Base-by-base conservation (phyloP, 2,329 filamentous ascomycete genomes). In the Pleurostoma richardsiae region DNA sequence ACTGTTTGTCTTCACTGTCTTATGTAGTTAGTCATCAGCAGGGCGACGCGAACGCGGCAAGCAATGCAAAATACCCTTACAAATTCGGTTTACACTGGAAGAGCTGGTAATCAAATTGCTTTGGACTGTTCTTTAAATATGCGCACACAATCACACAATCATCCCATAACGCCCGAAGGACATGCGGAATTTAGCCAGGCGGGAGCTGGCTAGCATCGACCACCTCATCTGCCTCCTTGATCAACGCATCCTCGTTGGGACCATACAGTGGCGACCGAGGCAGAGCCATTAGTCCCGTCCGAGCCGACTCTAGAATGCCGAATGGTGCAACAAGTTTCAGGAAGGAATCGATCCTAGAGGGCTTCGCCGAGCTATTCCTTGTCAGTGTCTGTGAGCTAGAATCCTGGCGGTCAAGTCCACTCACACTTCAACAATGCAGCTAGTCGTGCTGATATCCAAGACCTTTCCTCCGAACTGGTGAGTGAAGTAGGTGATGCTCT, bases 401-500 rank as follows among this genome's bases (percentile, higher is more conserved):
- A 30, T 19, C 6, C 8, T 10, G 27, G 29, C 19, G 26, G 8
- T 5, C 10, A 30, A 39, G 5, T 4, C n/a, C 27, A 80, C 87
- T 79, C 80, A 92, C 88, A 99, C 70, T 71, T 99, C 94, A 50
- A 99, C 91, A 67, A 97, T 97, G 71, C 94, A 97, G 73, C 95
- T 97, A 71, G 89, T 96, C 45, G 89, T 96, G 76, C 90, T 96
- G 59, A 99, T 97, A 68, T 99, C 94, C 59, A 99, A 70, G 29
- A 99, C 88, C 74, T 99, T 99, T 54, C 94, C 94, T 48, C 91
- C 91, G 60, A 99, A 99, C 63, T 99, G 94, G 72, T 99, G 94
- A 19, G 92, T 86, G 64, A 99, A 83, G 69, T 95, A 94, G 47
- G 94, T 99, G 61, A 99, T 96, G 48, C 88, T 90, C 73, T 92